These are phyloP conservation scores for Phaffia tasmanica DNA, from an alignment of 768 basidiomycete genomes.

Conservation along the genomic window DNA sequence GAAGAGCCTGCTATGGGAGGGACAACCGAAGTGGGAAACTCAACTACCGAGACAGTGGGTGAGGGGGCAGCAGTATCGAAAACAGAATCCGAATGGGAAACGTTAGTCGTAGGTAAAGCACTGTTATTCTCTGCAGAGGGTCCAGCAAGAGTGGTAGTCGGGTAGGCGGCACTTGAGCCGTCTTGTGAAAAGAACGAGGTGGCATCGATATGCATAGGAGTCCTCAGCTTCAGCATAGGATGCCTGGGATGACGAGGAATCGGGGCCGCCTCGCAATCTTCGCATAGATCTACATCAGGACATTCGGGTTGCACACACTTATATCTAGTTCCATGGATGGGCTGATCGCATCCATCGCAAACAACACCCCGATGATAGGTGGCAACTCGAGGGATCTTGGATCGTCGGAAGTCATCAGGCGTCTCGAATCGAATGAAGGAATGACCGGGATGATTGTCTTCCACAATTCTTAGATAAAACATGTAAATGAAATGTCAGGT, in stretches of 20 bases:
- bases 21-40: no score
- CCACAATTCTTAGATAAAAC: neutral
- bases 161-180: no score
- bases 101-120: no score
- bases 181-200: constrained; percentile 31
- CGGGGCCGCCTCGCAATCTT: constrained; percentile 64
- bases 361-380: neutral
- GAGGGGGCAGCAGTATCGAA: no score
- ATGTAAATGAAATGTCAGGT: constrained; percentile 2
- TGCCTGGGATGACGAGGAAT: constrained; percentile 66
- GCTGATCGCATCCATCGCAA: constrained; percentile 27
- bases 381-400: neutral
- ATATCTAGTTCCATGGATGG: constrained; percentile 56
- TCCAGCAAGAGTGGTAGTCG: no score
- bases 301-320: constrained; percentile 77
- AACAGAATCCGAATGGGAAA: no score
- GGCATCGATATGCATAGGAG: neutral
- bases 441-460: constrained; percentile 64
- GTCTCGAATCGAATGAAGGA: constrained; percentile 55
- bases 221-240: constrained; percentile 58
- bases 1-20: no score
- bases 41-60: no score
- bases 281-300: constrained; percentile 70
- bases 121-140: no score
- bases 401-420: constrained; percentile 40